Evolutionary conservation across 1,284 basidiomycete genomes (phyloP).

Genomic region (Irpex sp.): DNA sequence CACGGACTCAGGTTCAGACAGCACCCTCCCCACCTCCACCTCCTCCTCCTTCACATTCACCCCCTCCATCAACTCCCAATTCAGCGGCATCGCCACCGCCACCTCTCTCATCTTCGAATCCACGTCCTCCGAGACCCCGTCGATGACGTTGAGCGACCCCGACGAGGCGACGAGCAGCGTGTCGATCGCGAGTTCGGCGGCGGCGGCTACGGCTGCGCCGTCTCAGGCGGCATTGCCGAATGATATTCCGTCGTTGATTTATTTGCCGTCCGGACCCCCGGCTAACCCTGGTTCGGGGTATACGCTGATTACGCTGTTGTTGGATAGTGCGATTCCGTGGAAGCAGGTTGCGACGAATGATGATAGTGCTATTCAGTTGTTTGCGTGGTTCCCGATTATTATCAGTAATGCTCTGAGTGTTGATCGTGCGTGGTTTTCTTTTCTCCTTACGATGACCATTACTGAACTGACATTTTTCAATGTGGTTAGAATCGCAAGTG

Average conservation of each 20-base stretch:
- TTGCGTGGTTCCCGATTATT: slow-evolving; percentile 52
- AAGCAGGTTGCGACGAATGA: slow-evolving; percentile 48
- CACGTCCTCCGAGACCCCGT: slow-evolving; percentile 15
- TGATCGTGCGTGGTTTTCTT: slow-evolving; percentile 34
- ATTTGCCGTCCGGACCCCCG: slow-evolving; percentile 35
- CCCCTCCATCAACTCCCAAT: slow-evolving; percentile 22
- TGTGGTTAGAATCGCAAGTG: slow-evolving; percentile 35
- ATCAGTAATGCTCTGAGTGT: slow-evolving; percentile 48
- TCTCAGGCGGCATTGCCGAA: slow-evolving; percentile 47
- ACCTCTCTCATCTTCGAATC: slow-evolving; percentile 43
- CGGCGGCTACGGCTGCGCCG: slow-evolving; percentile 27
- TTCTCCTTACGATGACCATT: neutral
- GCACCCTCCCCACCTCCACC: slow-evolving; percentile 20
- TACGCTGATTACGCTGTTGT: slow-evolving; percentile 54
- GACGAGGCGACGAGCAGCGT: slow-evolving; percentile 49
- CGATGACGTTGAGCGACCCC: slow-evolving; percentile 36
- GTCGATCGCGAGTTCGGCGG: slow-evolving; percentile 14
- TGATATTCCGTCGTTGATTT: slow-evolving; percentile 56
- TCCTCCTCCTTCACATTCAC: slow-evolving; percentile 7
- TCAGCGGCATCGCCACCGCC: slow-evolving; percentile 34
- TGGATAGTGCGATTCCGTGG: slow-evolving; percentile 59
- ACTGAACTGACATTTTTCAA: slow-evolving; percentile 1
- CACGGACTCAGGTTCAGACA: slow-evolving; percentile 13
- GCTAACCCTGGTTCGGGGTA: slow-evolving; percentile 30
- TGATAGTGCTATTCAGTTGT: slow-evolving; percentile 57